Conservation (phyloP, 495 filamentous ascomycete species). For the Penicillium lividum region DNA sequence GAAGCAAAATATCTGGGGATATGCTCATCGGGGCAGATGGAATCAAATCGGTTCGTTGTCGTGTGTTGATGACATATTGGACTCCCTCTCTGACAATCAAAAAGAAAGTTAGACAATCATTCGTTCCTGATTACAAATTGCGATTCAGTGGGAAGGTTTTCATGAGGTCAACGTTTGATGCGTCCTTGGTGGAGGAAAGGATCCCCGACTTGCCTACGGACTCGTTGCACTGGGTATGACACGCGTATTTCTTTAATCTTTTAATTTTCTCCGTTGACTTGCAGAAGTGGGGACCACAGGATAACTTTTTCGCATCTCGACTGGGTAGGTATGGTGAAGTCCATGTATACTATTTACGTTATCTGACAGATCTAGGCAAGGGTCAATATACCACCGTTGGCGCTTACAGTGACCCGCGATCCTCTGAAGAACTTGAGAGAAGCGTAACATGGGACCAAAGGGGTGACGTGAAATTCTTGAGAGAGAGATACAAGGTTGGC, state of each 20-base stretch:
- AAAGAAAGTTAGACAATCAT: conserved; percentile 34
- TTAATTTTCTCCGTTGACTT: background rate
- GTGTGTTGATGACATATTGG: background rate
- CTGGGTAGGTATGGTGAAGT: conserved; percentile 33
- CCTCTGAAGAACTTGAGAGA: conserved; percentile 36
- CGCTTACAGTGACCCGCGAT: conserved; percentile 43
- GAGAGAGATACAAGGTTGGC: conserved; percentile 35
- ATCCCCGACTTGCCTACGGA: conserved; percentile 45
- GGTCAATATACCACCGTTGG: conserved; percentile 49
- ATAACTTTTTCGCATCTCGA: conserved; percentile 49
- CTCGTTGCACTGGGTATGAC: conserved; percentile 44
- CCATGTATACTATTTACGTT: background rate
- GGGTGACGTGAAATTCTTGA: conserved; percentile 38
- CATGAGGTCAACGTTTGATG: conserved; percentile 49
- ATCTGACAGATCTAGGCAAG: conserved; percentile 27
- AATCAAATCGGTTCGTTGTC: conserved; percentile 31
- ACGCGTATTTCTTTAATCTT: background rate
- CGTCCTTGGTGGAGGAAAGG: conserved; percentile 35
- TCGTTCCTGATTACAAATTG: conserved; percentile 41
- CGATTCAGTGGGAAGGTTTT: conserved; percentile 47
- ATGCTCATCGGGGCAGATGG: conserved; percentile 41
- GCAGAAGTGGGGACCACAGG: conserved; percentile 44
- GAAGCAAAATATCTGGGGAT: conserved; percentile 28
- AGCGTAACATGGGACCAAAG: conserved; percentile 42
- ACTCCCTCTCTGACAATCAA: background rate